A percentile compares a stretch with the other conserved stretches of the same genome.
These are phyloP conservation scores for Chrysanthemum makinoi DNA, from an alignment of 129 eudicot genomes.

Conservation along the genomic window DNA sequence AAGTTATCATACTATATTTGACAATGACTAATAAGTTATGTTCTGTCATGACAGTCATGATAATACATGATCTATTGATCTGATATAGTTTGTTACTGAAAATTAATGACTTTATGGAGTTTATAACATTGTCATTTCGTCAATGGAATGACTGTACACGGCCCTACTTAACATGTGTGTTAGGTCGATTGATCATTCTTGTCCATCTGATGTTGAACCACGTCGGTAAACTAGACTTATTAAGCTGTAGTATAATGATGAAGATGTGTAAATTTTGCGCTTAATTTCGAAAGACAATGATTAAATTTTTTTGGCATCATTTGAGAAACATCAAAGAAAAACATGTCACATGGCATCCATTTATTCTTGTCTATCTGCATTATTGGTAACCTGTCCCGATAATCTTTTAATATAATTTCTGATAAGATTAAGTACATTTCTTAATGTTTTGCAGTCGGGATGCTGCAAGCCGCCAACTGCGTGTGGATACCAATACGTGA, in stretches of 20 bases:
- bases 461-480: slow-evolving; percentile 90
- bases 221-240: slow-evolving; percentile 7
- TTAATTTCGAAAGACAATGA: slow-evolving; percentile 22
- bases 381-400: slow-evolving; percentile 6
- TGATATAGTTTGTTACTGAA: background rate
- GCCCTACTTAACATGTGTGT: background rate
- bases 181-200: slow-evolving; percentile 17
- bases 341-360: slow-evolving; percentile 26
- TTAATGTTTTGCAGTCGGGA: slow-evolving; percentile 63
- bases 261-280: background rate
- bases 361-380: slow-evolving; percentile 4
- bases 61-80: too few relatives aligned
- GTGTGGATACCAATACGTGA: slow-evolving; percentile 83
- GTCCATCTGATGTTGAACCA: slow-evolving; percentile 12
- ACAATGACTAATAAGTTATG: too few relatives aligned
- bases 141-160: background rate
- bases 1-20: too few relatives aligned
- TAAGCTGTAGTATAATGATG: background rate
- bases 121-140: background rate
- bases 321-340: slow-evolving; percentile 19
- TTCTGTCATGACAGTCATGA: too few relatives aligned
- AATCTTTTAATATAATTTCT: background rate
- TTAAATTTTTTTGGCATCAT: slow-evolving; percentile 17
- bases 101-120: background rate
- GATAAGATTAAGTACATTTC: background rate